These are phyloP conservation scores for Eustoma russellianum DNA, from an alignment of 257 asterid species.

Conservation along the genomic window DNA sequence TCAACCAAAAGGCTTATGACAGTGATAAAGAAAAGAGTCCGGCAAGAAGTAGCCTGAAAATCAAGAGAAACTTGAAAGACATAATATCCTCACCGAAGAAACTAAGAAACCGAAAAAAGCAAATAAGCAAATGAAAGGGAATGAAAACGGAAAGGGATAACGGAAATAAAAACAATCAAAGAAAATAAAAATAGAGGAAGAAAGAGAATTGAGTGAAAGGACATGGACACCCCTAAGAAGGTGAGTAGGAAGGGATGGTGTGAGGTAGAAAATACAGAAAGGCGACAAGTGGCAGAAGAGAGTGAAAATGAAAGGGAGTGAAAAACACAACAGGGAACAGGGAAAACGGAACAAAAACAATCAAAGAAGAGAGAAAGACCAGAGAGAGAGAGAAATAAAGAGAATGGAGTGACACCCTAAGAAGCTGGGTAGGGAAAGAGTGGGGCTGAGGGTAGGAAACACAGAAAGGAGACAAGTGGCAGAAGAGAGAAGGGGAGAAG, in stretches of 20 bases:
- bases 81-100: not conserved
- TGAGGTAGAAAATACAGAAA: conserved; percentile 3
- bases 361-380: not conserved
- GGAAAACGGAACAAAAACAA: not conserved
- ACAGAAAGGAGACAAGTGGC: conserved; percentile 58
- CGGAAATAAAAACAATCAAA: not conserved
- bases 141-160: not conserved
- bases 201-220: conserved; percentile 4
- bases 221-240: conserved; percentile 8
- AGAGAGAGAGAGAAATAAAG: conserved; percentile 4
- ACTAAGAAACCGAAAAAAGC: conserved; percentile 1
- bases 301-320: conserved; percentile 10
- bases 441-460: conserved; percentile 7
- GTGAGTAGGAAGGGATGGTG: not conserved
- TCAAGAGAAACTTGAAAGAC: conserved; percentile 6
- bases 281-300: conserved; percentile 57
- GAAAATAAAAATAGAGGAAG: not conserved
- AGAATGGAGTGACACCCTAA: conserved; percentile 2
- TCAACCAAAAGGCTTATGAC: not conserved
- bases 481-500: conserved; percentile 15
- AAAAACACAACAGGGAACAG: not conserved
- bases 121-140: conserved; percentile 8
- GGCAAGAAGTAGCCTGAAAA: conserved; percentile 17
- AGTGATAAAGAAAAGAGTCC: conserved; percentile 5
- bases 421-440: not conserved